A percentile compares a stretch with the other conserved stretches of the same genome.
Conservation (phyloP, 2,329 filamentous ascomycete species). For the Penicillium sp. region DNA sequence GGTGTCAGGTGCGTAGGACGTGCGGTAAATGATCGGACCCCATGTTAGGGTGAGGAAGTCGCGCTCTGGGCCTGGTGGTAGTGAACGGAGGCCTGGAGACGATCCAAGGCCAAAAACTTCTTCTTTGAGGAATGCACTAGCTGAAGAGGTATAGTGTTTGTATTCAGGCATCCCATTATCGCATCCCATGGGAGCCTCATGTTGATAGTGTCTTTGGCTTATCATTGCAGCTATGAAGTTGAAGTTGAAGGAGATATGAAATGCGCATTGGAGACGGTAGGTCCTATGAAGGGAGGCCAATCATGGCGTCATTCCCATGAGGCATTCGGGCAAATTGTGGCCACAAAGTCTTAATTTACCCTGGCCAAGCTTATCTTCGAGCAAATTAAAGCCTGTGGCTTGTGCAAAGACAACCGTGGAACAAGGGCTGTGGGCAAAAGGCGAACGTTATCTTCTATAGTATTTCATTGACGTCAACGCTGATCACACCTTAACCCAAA, state of each 20-base stretch:
- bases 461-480: neutral
- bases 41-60: constrained; percentile 33
- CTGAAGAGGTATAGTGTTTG: constrained; percentile 18
- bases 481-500: neutral
- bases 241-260: neutral
- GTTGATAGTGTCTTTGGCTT: neutral
- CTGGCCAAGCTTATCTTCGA: neutral
- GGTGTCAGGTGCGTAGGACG: constrained; percentile 28
- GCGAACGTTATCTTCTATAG: neutral
- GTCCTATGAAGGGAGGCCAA: constrained; percentile 1
- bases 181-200: neutral
- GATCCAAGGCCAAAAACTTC: constrained; percentile 30
- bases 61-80: constrained; percentile 27
- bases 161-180: constrained; percentile 9
- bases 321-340: neutral
- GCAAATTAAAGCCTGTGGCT: neutral
- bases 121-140: constrained; percentile 26
- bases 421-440: neutral
- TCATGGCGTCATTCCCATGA: constrained; percentile 5
- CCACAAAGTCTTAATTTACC: neutral
- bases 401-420: neutral
- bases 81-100: constrained; percentile 26
- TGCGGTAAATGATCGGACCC: constrained; percentile 32
- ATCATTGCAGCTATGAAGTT: neutral
- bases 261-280: neutral